Evolutionary conservation across 441 rosid species (phyloP).

Genomic region (Populus tomentosa): DNA sequence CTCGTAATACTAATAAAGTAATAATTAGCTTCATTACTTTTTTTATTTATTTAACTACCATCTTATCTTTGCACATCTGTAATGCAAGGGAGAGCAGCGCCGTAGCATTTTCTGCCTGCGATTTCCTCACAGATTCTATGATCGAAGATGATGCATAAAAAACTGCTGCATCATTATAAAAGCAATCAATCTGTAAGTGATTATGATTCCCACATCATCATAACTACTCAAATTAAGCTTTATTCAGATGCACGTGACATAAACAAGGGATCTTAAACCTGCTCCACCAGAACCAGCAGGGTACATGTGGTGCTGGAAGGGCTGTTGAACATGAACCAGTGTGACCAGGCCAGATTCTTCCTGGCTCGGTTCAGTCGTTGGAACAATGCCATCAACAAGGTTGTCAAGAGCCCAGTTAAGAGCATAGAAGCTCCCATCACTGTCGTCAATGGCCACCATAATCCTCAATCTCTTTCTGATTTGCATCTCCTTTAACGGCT

Average conservation of each 20-base stretch:
- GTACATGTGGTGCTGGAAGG: slow-evolving; percentile 37
- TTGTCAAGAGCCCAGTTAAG: slow-evolving; percentile 59
- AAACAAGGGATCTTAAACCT: slow-evolving; percentile 20
- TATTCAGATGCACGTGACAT: too few relatives aligned
- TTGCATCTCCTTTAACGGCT: not conserved
- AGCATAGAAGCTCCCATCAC: slow-evolving; percentile 62
- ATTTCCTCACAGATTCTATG: slow-evolving; percentile 47
- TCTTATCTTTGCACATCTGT: slow-evolving; percentile 41
- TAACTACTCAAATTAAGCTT: not conserved
- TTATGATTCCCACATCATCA: not conserved
- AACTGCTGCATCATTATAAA: slow-evolving; percentile 22
- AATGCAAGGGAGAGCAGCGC: slow-evolving; percentile 47
- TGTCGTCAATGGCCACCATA: slow-evolving; percentile 73
- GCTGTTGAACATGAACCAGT: slow-evolving; percentile 59
- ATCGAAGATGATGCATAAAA: slow-evolving; percentile 38
- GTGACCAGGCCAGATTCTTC: slow-evolving; percentile 33
- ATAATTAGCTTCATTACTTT: not conserved
- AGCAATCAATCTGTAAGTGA: not conserved
- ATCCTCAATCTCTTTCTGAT: slow-evolving; percentile 31
- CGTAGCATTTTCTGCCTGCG: slow-evolving; percentile 46
- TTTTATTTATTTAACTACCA: slow-evolving; percentile 19
- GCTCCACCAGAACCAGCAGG: slow-evolving; percentile 63
- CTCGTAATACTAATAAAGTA: too few relatives aligned
- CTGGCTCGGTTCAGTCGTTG: slow-evolving; percentile 15
- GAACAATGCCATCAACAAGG: slow-evolving; percentile 17